Evolutionary conservation across 2,329 filamentous ascomycete genomes (phyloP).

Genomic region (Alternaria ventricosa): DNA sequence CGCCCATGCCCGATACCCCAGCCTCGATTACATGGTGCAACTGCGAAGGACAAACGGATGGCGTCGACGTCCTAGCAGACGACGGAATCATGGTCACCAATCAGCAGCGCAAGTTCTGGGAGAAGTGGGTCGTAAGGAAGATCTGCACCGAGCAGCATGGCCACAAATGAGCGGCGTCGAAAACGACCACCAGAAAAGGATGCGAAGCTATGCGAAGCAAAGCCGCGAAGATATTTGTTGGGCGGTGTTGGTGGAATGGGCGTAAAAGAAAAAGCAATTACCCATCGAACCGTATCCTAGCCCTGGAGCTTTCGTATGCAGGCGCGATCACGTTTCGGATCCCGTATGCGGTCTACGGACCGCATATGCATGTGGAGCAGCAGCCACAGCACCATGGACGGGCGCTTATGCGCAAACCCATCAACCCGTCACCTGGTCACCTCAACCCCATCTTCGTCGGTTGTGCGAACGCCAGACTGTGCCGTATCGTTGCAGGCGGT

Average conservation of each 20-base stretch:
- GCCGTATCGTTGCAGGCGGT: not conserved
- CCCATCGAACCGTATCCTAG: constrained; percentile 3
- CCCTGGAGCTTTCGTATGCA: not conserved
- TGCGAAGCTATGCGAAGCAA: not conserved
- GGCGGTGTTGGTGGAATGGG: not conserved
- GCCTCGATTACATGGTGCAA: constrained; percentile 56
- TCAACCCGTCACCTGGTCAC: constrained; percentile 12
- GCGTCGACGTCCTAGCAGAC: constrained; percentile 56
- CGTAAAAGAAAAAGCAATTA: constrained; percentile 3
- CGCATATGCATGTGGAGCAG: constrained; percentile 23
- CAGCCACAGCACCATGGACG: constrained; percentile 15
- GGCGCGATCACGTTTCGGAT: constrained; percentile 17
- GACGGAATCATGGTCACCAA: constrained; percentile 57
- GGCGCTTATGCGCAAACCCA: constrained; percentile 31
- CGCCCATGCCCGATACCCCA: constrained; percentile 54
- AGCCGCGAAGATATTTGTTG: constrained; percentile 1
- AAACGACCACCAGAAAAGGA: not conserved
- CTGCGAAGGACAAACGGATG: constrained; percentile 51
- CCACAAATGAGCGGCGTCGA: constrained; percentile 40
- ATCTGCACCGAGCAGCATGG: constrained; percentile 53
- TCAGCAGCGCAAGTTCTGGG: constrained; percentile 61
- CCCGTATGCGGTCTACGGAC: constrained; percentile 17
- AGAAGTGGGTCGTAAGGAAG: constrained; percentile 60
- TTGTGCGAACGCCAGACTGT: not conserved
- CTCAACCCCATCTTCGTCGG: not conserved